Conservation (phyloP, 176 grass and related monocot genomes). For the Oryza glaberrima region DNA sequence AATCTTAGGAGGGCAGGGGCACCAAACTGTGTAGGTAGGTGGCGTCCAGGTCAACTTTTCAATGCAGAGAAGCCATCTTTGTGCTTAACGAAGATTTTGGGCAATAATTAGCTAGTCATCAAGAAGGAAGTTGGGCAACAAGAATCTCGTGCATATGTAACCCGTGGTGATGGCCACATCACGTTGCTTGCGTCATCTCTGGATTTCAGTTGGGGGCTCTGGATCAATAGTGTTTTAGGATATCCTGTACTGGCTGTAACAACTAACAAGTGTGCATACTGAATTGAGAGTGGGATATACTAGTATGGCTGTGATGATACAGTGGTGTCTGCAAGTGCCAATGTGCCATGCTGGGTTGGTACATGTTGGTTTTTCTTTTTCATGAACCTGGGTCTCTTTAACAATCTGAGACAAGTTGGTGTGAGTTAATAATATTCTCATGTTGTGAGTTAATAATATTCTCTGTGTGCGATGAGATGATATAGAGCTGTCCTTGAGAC, state of each 20-base stretch:
- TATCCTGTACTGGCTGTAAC: neutral
- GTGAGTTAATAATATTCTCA: neutral
- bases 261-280: neutral
- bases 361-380: neutral
- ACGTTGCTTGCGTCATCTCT: slow-evolving; percentile 20
- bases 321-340: neutral
- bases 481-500: neutral
- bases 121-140: slow-evolving; percentile 33
- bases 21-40: slow-evolving; percentile 28
- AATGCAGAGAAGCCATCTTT: slow-evolving; percentile 34
- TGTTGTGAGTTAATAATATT: neutral
- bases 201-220: neutral
- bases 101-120: neutral
- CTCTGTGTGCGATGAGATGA: neutral
- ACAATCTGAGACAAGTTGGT: neutral
- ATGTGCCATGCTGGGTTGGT: neutral
- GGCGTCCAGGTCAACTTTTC: slow-evolving; percentile 25
- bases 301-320: neutral
- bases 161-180: slow-evolving; percentile 2
- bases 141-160: slow-evolving; percentile 19
- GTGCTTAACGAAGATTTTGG: slow-evolving; percentile 16
- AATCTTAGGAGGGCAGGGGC: neutral
- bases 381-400: neutral
- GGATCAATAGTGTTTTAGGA: neutral
- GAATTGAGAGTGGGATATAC: neutral